A percentile compares a stretch with the other conserved stretches of the same genome.
These are phyloP conservation scores for Melanogaster broomeanus DNA, from an alignment of 768 basidiomycete species.

Conservation along the genomic window DNA sequence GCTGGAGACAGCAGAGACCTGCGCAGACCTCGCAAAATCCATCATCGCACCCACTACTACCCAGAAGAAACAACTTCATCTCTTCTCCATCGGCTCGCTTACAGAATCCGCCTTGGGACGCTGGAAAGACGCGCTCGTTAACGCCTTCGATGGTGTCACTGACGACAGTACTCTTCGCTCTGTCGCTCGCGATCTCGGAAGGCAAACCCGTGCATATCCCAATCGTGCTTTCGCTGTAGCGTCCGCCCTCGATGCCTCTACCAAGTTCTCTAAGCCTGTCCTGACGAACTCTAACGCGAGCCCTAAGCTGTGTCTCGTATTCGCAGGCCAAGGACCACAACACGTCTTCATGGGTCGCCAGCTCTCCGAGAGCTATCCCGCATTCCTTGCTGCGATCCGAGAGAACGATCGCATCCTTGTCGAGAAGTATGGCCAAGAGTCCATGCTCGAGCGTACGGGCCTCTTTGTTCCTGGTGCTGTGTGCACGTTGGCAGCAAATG, in stretches of 20 bases:
- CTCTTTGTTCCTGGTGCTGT: constrained; percentile 31
- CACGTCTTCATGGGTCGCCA: constrained; percentile 39
- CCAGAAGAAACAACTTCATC: constrained; percentile 20
- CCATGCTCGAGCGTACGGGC: constrained; percentile 35
- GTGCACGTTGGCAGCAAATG: constrained; percentile 22
- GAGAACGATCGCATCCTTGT: constrained; percentile 36
- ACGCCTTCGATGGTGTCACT: constrained; percentile 14
- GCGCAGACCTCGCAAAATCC: constrained; percentile 11
- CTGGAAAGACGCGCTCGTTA: constrained; percentile 24
- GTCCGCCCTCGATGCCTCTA: constrained; percentile 16
- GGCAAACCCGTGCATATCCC: constrained; percentile 32
- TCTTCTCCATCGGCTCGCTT: constrained; percentile 29
- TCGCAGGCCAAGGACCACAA: constrained; percentile 39
- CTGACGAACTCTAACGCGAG: constrained; percentile 21
- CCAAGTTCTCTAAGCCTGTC: constrained; percentile 32
- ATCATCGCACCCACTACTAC: not conserved
- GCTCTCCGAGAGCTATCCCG: constrained; percentile 32
- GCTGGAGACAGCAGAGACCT: constrained; percentile 26
- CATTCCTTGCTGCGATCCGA: constrained; percentile 30
- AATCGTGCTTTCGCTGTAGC: constrained; percentile 28
- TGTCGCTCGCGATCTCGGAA: constrained; percentile 26
- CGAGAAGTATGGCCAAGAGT: constrained; percentile 26
- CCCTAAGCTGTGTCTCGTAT: constrained; percentile 37
- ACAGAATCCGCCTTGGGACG: constrained; percentile 26
- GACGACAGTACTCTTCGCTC: constrained; percentile 27